phyloP scores from a whole-genome alignment of 106 monocot species.

The Platanthera guangdongensis region DNA sequence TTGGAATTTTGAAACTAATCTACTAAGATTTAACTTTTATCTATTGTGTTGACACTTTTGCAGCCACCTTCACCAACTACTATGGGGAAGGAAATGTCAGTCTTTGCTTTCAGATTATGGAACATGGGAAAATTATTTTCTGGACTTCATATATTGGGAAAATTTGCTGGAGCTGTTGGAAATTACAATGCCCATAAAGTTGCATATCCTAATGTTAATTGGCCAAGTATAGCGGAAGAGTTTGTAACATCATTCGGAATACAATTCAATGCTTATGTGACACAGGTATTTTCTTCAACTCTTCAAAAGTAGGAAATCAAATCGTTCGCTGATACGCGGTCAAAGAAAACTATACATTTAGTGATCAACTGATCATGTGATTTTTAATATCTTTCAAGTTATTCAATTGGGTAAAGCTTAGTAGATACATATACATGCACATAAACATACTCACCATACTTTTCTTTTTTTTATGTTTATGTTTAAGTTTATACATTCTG shows the following conservation, averaged over 20 bases:
- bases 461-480: neutral
- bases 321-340: neutral
- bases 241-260: conserved; percentile 75
- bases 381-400: no score
- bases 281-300: conserved; percentile 32
- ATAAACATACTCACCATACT: conserved; percentile 18
- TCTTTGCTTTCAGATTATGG: conserved; percentile 65
- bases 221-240: conserved; percentile 54
- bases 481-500: neutral
- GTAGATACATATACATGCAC: conserved; percentile 26
- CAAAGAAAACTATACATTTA: neutral
- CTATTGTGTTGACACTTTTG: conserved; percentile 3
- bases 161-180: conserved; percentile 97
- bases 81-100: conserved; percentile 93
- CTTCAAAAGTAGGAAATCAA: conserved; percentile 68
- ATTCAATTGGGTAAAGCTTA: no score
- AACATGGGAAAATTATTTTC: conserved; percentile 45
- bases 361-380: no score
- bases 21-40: neutral
- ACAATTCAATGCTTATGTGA: conserved; percentile 52
- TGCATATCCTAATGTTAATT: conserved; percentile 82
- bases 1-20: neutral
- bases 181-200: conserved; percentile 94
- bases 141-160: conserved; percentile 58
- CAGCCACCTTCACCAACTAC: conserved; percentile 98